A percentile compares a stretch with the other conserved stretches of the same genome.
phyloP scores from a whole-genome alignment of 208 protist genomes.

The Angomonas deanei region DNA sequence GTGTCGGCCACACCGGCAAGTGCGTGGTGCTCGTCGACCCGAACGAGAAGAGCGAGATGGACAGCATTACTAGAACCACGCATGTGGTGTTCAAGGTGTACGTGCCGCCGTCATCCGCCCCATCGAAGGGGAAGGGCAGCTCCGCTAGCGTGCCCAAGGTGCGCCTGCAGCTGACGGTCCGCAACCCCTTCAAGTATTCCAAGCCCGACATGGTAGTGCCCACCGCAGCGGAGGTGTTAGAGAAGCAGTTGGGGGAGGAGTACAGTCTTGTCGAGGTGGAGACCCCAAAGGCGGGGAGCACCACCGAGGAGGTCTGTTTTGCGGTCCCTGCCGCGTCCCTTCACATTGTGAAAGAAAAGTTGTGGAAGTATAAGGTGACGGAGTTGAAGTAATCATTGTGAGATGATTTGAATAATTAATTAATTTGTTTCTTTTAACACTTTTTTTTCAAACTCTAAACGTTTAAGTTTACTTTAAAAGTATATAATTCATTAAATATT shows the following conservation, averaged over 20 bases:
- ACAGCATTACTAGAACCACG: conserved; percentile 56
- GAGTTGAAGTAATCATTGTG: conserved; percentile 23
- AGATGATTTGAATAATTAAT: not conserved
- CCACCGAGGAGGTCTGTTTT: conserved; percentile 55
- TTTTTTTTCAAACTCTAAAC: conserved; percentile 1
- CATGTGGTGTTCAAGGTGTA: conserved; percentile 56
- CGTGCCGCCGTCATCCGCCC: conserved; percentile 10
- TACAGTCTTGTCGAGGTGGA: not conserved
- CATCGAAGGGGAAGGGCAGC: conserved; percentile 6
- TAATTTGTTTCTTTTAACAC: conserved; percentile 10
- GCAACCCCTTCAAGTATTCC: conserved; percentile 66
- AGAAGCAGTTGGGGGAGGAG: conserved; percentile 28
- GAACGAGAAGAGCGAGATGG: conserved; percentile 28
- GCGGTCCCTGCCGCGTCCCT: conserved; percentile 23
- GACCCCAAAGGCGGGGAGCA: not conserved
- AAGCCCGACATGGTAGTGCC: conserved; percentile 42
- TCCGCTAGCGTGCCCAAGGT: not conserved
- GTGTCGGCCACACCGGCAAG: conserved; percentile 75
- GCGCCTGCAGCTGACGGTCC: conserved; percentile 51
- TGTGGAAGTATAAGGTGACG: conserved; percentile 84
- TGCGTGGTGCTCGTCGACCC: conserved; percentile 86
- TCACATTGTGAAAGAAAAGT: conserved; percentile 61
- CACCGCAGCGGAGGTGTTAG: conserved; percentile 54
- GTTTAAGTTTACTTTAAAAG: too few species aligned
- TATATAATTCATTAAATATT: not conserved